Evolutionary conservation across 371 early-diverging fungal genomes (phyloP).

Genomic region (Mortierella sp.): DNA sequence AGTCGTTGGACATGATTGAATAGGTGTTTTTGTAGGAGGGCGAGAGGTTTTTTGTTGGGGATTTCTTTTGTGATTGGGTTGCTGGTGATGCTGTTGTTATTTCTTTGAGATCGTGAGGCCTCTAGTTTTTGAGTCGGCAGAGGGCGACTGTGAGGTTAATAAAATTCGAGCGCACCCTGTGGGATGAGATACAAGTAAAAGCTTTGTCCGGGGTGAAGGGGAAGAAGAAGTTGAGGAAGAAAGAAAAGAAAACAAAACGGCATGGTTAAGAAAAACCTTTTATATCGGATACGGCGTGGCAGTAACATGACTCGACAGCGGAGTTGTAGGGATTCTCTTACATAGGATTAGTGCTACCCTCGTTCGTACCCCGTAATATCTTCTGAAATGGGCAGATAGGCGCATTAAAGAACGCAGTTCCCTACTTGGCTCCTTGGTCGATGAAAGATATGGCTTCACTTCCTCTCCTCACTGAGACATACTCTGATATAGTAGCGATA

Average conservation of each 20-base stretch:
- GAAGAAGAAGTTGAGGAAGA: slow-evolving; percentile 18
- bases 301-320: background rate
- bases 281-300: background rate
- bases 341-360: no score
- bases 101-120: slow-evolving; percentile 17
- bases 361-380: no score
- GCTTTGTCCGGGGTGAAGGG: slow-evolving; percentile 26
- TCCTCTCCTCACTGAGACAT: no score
- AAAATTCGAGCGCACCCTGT: slow-evolving; percentile 34
- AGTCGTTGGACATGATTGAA: slow-evolving; percentile 42
- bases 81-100: background rate
- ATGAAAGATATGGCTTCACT: no score
- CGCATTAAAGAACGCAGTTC: no score
- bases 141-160: slow-evolving; percentile 47
- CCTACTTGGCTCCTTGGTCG: no score
- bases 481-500: no score
- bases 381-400: no score
- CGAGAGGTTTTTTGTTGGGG: background rate
- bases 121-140: slow-evolving; percentile 55
- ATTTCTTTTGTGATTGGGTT: background rate
- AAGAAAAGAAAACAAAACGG: background rate
- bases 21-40: background rate
- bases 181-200: slow-evolving; percentile 44
- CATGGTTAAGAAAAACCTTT: background rate
- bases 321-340: no score